These are phyloP conservation scores for Wallacemonas rigidus DNA, from an alignment of 208 protist species.

Conservation along the genomic window DNA sequence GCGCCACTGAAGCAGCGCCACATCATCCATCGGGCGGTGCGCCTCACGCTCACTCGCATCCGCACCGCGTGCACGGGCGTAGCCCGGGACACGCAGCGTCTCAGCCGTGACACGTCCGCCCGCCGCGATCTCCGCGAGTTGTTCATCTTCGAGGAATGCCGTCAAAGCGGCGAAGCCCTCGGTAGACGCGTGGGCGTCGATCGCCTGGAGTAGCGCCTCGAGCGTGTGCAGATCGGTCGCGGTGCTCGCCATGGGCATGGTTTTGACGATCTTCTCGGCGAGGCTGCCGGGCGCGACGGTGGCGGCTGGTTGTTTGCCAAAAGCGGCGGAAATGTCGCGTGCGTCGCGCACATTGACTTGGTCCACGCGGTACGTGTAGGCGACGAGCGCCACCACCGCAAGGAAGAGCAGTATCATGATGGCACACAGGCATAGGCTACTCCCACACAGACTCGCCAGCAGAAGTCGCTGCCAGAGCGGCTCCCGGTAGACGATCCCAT, in stretches of 20 bases:
- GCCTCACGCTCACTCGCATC: background rate
- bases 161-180: background rate
- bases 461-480: background rate
- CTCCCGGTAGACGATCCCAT: background rate
- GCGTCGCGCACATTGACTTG: constrained; percentile 1
- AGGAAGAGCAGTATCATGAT: background rate
- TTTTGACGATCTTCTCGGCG: background rate
- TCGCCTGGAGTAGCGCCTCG: background rate
- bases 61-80: background rate
- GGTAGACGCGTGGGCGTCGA: background rate
- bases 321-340: background rate
- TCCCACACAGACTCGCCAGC: background rate
- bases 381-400: background rate
- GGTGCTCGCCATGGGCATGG: background rate
- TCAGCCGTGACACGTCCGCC: background rate
- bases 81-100: background rate
- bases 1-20: constrained; percentile 13
- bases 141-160: background rate
- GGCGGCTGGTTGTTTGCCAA: background rate
- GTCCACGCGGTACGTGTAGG: constrained; percentile 5
- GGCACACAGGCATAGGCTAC: background rate
- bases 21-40: constrained; percentile 3
- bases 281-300: background rate
- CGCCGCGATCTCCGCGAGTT: background rate
- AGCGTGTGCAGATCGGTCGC: background rate